Evolutionary conservation across 768 basidiomycete species (phyloP), one percentile per base, ranked within the genome.

Genomic region (Daedaleopsis nitida): DNA sequence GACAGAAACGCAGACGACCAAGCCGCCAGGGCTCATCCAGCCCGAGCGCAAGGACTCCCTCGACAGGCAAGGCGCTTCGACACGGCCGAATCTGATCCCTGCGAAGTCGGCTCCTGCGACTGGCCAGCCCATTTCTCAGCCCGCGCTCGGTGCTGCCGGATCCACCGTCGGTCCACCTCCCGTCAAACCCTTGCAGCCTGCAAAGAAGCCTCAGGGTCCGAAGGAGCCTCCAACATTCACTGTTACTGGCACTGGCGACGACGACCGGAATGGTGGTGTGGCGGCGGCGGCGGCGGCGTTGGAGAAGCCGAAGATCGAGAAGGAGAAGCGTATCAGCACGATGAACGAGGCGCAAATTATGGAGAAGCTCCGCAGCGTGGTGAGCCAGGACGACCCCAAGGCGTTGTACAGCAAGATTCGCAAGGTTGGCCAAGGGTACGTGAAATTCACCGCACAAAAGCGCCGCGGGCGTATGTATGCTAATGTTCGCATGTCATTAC

Each of bases 341-440:
- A 93, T 99, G 92, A 91, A 90, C 52, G 96, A 99, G 76, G 90
- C 89, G 52, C 96, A 99, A 78, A 96, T 98, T 68, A 97, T 98
- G 96, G 93, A 96, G 73, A 97, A 96, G 77, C 79, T 99, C 66
- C 81, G 94, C 65, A 86, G 86, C 65, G 95, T 98, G 0, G 96
- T 98, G 50, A 86, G 83, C 45, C 78, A 84, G 45, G 88, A 93
- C 21, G 96, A 98, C 72, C 96, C 96, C 23, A 94, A 92, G 76
- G 69, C 81, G 66, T 72, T 96, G 19, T 99, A 98, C 75, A 91
- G 89, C 68, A 98, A 97, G 82, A 97, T 98, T 74, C 95, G 93
- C 81, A 99, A 98, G 79, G 94, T 99, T 62, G 96, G 96, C 37
- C 96, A 99, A 75, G 96, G 95, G 94, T 97, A 73, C 74, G 92